Evolutionary conservation across 371 early-diverging fungal genomes (phyloP), one percentile per base, ranked within the genome.

Genomic region (Mucor racemosus): DNA sequence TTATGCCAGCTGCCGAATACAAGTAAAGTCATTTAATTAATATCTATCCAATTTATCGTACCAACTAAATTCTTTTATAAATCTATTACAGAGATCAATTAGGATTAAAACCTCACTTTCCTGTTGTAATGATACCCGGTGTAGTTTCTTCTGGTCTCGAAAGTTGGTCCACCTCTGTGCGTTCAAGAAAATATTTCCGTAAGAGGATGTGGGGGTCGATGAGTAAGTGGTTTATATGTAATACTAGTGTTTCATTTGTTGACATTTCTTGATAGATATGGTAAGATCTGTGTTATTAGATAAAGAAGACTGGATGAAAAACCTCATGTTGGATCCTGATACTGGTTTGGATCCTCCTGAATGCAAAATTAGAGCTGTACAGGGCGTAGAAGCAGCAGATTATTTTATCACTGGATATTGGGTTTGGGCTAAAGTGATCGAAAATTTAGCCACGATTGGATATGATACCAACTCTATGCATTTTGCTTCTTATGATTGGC

Each of bases 381-480:
- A 92, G 69, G 97, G 86, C 0, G 76, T 97, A 11, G 96, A 96
- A 71, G 95, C 97, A 0, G 95, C 95, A 0, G 97, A 97, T 73
- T 97, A 95, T 69, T 89, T 97, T 60, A 86, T 97, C n/a, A 91
- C 94, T 1, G 96, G 96, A 15, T 92, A 94, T 76, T 97, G 96
- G 97, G 92, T 98, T 17, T 95, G 96, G 97, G 95, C 92, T 57
- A 90, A 91, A 56, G 79, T 88, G 31, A 88, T 93, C 63, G 90
- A 93, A 68, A 96, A 95, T 72, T 66, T 96, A 57, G 94, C 95
- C 0, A 90, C 88, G 0, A 85, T 97, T 53, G 97, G 96, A 31
- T 95, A 96, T 74, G 97, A 97, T 77, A 88, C 79, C 76, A 93
- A 91, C 67, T 93, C 88, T 57, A 93, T 97, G 90, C 84, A 91